Evolutionary conservation across 805 yeast genomes (phyloP).

Genomic region (Saccharomycopsis selenospora): DNA sequence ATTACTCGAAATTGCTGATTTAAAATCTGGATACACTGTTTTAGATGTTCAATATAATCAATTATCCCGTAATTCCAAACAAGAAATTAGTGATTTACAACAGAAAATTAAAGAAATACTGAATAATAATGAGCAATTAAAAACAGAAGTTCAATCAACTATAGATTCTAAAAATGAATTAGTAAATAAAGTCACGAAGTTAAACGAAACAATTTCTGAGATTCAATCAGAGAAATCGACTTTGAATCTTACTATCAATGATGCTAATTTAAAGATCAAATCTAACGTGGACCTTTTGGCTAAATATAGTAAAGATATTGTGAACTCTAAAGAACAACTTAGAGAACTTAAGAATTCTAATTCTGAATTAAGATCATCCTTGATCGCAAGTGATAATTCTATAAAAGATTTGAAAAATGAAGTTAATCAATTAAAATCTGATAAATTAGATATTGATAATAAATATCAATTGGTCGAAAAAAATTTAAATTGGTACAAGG

Average conservation of each 20-base stretch:
- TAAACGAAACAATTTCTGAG: conserved; percentile 31
- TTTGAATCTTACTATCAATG: conserved; percentile 24
- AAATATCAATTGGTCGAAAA: conserved; percentile 28
- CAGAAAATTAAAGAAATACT: conserved; percentile 25
- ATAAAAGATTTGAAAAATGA: conserved; percentile 8
- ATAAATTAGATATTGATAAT: conserved; percentile 25
- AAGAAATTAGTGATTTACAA: conserved; percentile 24
- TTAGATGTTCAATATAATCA: conserved; percentile 29
- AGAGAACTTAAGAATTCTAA: conserved; percentile 26
- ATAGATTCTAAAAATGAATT: conserved; percentile 32
- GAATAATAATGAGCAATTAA: conserved; percentile 20
- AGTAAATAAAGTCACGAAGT: conserved; percentile 35
- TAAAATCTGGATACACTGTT: conserved; percentile 27
- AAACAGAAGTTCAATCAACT: neutral
- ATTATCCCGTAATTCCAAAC: conserved; percentile 25
- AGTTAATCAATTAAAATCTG: conserved; percentile 25
- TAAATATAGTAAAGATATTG: conserved; percentile 33
- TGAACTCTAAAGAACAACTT: conserved; percentile 30
- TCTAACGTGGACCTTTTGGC: conserved; percentile 36
- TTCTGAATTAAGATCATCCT: conserved; percentile 4
- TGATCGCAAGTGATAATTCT: conserved; percentile 7
- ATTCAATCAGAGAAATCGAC: conserved; percentile 25
- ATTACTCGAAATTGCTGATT: conserved; percentile 26
- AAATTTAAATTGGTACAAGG: conserved; percentile 28
- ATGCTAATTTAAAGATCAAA: conserved; percentile 32